Evolutionary conservation across 768 basidiomycete species (phyloP).

Genomic region (Lenzites betulinus): DNA sequence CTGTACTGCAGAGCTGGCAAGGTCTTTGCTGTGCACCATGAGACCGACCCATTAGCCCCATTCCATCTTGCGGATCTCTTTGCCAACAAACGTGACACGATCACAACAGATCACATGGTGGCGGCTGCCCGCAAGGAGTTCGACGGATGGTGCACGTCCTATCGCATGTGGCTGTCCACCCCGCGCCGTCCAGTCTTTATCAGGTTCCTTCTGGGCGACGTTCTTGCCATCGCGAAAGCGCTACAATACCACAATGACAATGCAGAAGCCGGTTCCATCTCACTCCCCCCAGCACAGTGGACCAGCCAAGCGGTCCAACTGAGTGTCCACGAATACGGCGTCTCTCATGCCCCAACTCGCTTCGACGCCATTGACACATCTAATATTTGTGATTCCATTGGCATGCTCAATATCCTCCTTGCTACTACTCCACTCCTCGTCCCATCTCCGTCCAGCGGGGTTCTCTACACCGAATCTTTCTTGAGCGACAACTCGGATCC

Average conservation of each 20-base stretch:
- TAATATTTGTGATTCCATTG: constrained; percentile 49
- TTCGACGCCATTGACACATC: constrained; percentile 54
- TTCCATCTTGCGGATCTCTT: constrained; percentile 45
- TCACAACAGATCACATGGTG: background rate
- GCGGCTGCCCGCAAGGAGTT: constrained; percentile 4
- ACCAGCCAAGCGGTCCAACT: constrained; percentile 36
- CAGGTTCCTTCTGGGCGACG: constrained; percentile 20
- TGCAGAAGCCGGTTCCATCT: background rate
- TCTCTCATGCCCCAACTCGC: constrained; percentile 30
- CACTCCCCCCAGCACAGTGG: constrained; percentile 38
- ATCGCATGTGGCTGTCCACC: background rate
- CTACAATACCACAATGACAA: constrained; percentile 21
- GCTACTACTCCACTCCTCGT: constrained; percentile 40
- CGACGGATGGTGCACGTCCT: constrained; percentile 5
- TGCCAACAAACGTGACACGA: background rate
- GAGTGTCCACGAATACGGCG: constrained; percentile 35
- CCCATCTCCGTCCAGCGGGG: constrained; percentile 21
- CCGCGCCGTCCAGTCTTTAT: constrained; percentile 31
- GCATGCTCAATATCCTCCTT: constrained; percentile 28
- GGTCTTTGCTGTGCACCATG: constrained; percentile 46
- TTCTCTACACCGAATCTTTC: constrained; percentile 46
- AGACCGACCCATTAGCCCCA: constrained; percentile 42
- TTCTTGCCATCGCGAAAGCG: constrained; percentile 36
- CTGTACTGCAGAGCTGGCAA: constrained; percentile 41
- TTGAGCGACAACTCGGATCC: constrained; percentile 29